A percentile compares a stretch with the other conserved stretches of the same genome.
phyloP scores from a whole-genome alignment of 768 basidiomycete species.

The Phallus indusiatus region DNA sequence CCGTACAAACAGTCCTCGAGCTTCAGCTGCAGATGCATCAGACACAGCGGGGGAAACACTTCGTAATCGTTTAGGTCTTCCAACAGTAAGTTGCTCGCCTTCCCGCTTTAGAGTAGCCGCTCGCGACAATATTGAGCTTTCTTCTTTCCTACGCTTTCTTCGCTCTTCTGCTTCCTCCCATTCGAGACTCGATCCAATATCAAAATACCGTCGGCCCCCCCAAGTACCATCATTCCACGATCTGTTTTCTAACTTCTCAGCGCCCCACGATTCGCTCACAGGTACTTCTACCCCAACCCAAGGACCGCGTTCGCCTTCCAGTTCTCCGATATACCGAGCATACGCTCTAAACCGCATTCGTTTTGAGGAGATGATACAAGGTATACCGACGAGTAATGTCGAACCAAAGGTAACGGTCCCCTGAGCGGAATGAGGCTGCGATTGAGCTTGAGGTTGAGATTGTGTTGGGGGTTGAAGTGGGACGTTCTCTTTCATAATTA shows the following conservation, averaged over 20 bases:
- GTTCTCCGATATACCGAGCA: slow-evolving; percentile 82
- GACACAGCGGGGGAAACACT: slow-evolving; percentile 60
- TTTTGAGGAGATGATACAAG: slow-evolving; percentile 81
- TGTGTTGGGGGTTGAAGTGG: slow-evolving; percentile 4
- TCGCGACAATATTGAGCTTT: slow-evolving; percentile 23
- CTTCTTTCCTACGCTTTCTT: slow-evolving; percentile 33
- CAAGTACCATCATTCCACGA: slow-evolving; percentile 81
- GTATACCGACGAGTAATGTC: slow-evolving; percentile 78
- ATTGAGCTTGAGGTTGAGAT: neutral
- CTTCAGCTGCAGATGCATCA: slow-evolving; percentile 51
- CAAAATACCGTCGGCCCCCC: slow-evolving; percentile 78
- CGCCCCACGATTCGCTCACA: slow-evolving; percentile 45
- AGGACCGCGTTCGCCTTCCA: slow-evolving; percentile 68
- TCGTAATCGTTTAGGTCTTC: slow-evolving; percentile 47
- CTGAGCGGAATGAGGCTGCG: slow-evolving; percentile 9
- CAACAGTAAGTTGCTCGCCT: slow-evolving; percentile 43
- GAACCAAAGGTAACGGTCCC: slow-evolving; percentile 34
- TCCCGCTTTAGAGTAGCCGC: slow-evolving; percentile 36
- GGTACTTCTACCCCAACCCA: slow-evolving; percentile 93
- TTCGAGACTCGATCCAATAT: slow-evolving; percentile 49
- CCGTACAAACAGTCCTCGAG: slow-evolving; percentile 69
- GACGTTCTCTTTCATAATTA: slow-evolving; percentile 13
- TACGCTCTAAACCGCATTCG: slow-evolving; percentile 78
- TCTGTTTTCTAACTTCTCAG: slow-evolving; percentile 46
- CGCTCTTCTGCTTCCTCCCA: slow-evolving; percentile 46